Evolutionary conservation across 768 basidiomycete species (phyloP), one percentile per base, ranked within the genome.

Genomic region (Strobilomyces echinocephalus): DNA sequence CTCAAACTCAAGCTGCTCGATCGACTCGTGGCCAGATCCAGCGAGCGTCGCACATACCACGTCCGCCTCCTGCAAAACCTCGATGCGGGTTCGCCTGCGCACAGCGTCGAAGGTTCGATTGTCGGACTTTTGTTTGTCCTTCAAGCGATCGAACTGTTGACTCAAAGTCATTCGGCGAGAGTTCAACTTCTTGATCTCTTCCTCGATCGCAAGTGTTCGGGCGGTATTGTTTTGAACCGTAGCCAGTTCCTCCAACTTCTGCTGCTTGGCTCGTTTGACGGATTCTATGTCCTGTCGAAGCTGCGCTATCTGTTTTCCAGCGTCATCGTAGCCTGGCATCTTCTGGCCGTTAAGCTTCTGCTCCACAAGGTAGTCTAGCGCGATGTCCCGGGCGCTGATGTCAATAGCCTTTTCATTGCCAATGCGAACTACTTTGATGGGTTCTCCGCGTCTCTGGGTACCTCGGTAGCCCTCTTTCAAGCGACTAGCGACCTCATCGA

Each of bases 41-140:
- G 95, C 92, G 18, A 99, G 77, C 0, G 97, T 99, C 38, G 85
- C 79, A 66, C 97, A 99, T 48, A 99, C 88, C 41, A 99, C 86
- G 64, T 98, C 94, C 1, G 95, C 93, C 58, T 91, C 87, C 39
- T 79, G 75, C 36, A 99, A 74, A n/a, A 97, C 80, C 55, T 91
- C 83, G 18, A 78, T 69, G 33, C 89, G 82, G 41, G 83, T 79
- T 54, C 82, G 85, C 55, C 95, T 79, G 52, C 88, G 79, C 14
- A 82, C 79, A 38, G 89, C 87, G 61, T 98, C 95, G 43, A 90
- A 67, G n/a, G 88, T 84, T 45, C 95, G 84, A 34, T 76, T 76
- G 50, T 87, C 84, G 14, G 88, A 88, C 67, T 87, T 87, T 60
- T 88, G 85, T 63, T 89, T 82, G 72, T 98, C 95, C 65, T 85